A percentile compares a stretch with the other conserved stretches of the same genome.
Evolutionary conservation across 352 stramenopile species (phyloP).

Genomic region (Pythium myriotylum): DNA sequence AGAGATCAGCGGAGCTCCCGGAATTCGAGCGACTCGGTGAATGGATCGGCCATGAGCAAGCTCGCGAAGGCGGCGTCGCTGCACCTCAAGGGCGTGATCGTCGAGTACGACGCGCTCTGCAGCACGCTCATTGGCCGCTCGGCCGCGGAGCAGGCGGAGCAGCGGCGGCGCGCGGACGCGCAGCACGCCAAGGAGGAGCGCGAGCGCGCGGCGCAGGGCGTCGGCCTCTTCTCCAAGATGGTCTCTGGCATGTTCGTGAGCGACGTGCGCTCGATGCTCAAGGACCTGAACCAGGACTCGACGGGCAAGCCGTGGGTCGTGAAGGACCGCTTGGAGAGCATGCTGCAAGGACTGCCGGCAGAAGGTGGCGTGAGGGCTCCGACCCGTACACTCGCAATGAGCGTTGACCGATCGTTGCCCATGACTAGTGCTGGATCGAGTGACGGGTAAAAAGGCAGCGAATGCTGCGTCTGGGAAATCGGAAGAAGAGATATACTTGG

Average conservation of each 20-base stretch:
- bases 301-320: conserved; percentile 63
- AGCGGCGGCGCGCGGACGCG: conserved; percentile 33
- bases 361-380: conserved; percentile 38
- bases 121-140: conserved; percentile 58
- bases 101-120: conserved; percentile 82
- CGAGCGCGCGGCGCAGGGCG: conserved; percentile 4
- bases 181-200: conserved; percentile 20
- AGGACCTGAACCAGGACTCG: conserved; percentile 61
- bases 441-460: conserved; percentile 38
- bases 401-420: conserved; percentile 8
- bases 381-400: background rate
- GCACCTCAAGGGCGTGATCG: conserved; percentile 73
- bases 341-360: conserved; percentile 57
- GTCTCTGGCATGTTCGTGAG: conserved; percentile 60
- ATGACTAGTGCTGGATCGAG: conserved; percentile 49
- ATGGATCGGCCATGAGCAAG: conserved; percentile 42
- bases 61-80: conserved; percentile 66
- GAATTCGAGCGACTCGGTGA: background rate
- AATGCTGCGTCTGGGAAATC: conserved; percentile 34
- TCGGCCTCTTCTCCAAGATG: conserved; percentile 29
- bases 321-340: conserved; percentile 66
- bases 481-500: conserved; percentile 57
- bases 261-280: conserved; percentile 65
- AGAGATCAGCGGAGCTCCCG: background rate
- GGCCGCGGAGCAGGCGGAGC: conserved; percentile 33